These are phyloP conservation scores for Sutorius eximius DNA, from an alignment of 1,284 basidiomycete species.

Conservation along the genomic window DNA sequence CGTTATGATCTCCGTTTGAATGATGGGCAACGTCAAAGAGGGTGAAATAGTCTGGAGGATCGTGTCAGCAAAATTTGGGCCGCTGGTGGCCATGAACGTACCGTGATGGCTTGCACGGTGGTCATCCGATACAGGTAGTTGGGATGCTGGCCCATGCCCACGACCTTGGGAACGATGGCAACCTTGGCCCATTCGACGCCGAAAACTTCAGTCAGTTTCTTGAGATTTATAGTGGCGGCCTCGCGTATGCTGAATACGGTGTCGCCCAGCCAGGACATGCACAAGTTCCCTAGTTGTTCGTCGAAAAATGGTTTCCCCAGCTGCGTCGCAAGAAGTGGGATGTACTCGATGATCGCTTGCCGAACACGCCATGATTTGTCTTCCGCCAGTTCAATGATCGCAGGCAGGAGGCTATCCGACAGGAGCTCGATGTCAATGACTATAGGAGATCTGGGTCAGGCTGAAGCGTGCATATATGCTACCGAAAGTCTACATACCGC, in stretches of 20 bases:
- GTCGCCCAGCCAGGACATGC: slow-evolving; percentile 99
- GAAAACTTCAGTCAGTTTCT: slow-evolving; percentile 98
- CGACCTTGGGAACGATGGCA: slow-evolving; percentile 96
- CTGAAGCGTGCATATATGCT: not conserved
- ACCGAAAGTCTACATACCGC: slow-evolving; percentile 54
- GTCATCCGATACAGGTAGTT: slow-evolving; percentile 99
- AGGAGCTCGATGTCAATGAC: slow-evolving; percentile 98
- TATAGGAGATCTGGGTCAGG: slow-evolving; percentile 35
- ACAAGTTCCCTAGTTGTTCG: slow-evolving; percentile 93
- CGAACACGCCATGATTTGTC: slow-evolving; percentile 99
- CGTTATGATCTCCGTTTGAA: slow-evolving; percentile 84
- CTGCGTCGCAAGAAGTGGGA: slow-evolving; percentile 92
- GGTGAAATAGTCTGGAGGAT: slow-evolving; percentile 84
- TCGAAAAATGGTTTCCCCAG: slow-evolving; percentile 98
- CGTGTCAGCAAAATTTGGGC: slow-evolving; percentile 9
- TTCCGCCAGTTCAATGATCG: slow-evolving; percentile 97
- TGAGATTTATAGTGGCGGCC: slow-evolving; percentile 95
- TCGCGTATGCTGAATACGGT: slow-evolving; percentile 99
- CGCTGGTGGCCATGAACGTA: slow-evolving; percentile 41
- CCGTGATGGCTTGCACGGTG: slow-evolving; percentile 97
- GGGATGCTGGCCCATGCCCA: slow-evolving; percentile 96
- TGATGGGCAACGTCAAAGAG: slow-evolving; percentile 84
- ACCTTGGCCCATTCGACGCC: slow-evolving; percentile 97
- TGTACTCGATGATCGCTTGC: slow-evolving; percentile 99
- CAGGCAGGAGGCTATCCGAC: slow-evolving; percentile 94